These are phyloP conservation scores for Blastocystis sp. DNA, from an alignment of 352 stramenopile species.

Conservation along the genomic window DNA sequence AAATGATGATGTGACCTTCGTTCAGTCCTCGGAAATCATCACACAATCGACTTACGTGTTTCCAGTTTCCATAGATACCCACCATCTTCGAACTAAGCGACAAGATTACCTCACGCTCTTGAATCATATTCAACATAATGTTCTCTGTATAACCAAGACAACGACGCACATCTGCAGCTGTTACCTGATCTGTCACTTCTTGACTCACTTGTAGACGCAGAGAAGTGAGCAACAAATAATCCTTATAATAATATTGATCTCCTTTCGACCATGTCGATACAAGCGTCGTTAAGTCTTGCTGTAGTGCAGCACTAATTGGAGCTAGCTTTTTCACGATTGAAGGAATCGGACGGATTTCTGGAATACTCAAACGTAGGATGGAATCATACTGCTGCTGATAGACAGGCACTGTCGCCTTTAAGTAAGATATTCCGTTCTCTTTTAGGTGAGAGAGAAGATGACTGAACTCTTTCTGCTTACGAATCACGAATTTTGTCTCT, in stretches of 20 bases:
- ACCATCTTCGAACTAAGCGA: not conserved
- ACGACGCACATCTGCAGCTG: not conserved
- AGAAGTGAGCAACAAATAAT: constrained; percentile 11
- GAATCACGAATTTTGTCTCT: not conserved
- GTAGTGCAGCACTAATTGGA: not conserved
- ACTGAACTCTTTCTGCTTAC: constrained; percentile 20
- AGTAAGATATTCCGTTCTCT: not conserved
- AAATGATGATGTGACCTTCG: not conserved
- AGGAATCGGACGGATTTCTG: constrained; percentile 2
- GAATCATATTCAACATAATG: constrained; percentile 23
- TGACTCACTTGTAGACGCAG: constrained; percentile 20
- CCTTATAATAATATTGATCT: constrained; percentile 46
- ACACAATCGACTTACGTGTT: not conserved
- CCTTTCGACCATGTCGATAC: not conserved
- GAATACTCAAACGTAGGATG: constrained; percentile 19
- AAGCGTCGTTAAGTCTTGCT: not conserved
- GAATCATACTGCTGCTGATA: constrained; percentile 6
- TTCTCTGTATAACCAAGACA: constrained; percentile 28
- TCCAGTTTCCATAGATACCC: not conserved
- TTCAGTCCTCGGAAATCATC: not conserved
- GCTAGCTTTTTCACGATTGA: not conserved
- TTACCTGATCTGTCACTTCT: constrained; percentile 8
- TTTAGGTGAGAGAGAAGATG: constrained; percentile 11
- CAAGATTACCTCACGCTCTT: constrained; percentile 20
- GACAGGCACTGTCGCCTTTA: not conserved